Evolutionary conservation across 169 alveolate genomes (phyloP), one percentile per base, ranked within the genome.

Genomic region (Babesia caballi): DNA sequence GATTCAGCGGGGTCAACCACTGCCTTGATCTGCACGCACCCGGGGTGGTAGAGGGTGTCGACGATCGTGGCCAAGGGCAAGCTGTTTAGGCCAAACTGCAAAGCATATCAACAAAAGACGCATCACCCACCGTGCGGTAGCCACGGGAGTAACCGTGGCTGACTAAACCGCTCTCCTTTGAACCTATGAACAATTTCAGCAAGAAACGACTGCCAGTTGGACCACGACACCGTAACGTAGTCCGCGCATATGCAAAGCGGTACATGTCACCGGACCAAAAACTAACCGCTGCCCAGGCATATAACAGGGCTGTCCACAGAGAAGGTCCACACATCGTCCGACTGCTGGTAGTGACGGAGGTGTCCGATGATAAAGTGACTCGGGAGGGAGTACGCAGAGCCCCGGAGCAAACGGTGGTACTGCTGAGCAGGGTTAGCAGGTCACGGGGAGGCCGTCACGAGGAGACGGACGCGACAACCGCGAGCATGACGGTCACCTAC

Each of bases 331-430:
- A n/a, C 25, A 11, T 42, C 28, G 9, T 42, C 36, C 23, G 23
- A 9, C n/a, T 51, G 63, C 23, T 52, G 25, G 49, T 78, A 78
- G 17, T 78, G 87, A 4, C 30, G 66, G 17, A 78, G 36, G 32
- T 59, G 82, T 7, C 87, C 87, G 50, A 78, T 40, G 5, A 78
- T 32, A 17, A 41, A 46, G 66, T 27, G 61, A 41, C 66, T 35
- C 17, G 74, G 69, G 0, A 68, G 53, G 12, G 21, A 4, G 15
- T 4, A 28, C 42, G 1, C 0, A 42, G 9, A 36, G 42, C 0
- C 3, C 47, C 19, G 12, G 17, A 78, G 46, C 44, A 66, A 11
- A 23, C 51, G 23, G 49, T 30, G 59, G 19, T 51, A 78, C 30
- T 67, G 76, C 87, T 78, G 67, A 15, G 54, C 3, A 21, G 57